These are phyloP conservation scores for Chaetomiaceae sp. DNA, from an alignment of 2,329 filamentous ascomycete species.

Conservation along the genomic window DNA sequence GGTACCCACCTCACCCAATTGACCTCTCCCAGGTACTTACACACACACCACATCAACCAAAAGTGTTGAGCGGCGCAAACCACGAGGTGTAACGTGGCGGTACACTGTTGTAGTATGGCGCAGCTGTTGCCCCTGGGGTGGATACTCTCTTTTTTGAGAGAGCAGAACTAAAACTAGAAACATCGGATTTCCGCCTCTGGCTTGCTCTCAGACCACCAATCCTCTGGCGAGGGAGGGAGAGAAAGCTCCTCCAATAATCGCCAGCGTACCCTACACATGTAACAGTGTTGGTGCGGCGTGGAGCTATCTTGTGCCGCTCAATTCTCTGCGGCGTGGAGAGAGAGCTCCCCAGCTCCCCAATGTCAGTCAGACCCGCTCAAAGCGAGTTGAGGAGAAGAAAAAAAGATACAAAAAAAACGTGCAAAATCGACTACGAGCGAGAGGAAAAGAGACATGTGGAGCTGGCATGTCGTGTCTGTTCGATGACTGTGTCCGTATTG, in stretches of 20 bases:
- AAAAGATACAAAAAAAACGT: no score
- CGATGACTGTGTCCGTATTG: not conserved
- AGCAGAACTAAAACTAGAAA: no score
- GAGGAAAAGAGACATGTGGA: slow-evolving; percentile 2
- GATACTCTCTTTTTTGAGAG: slow-evolving; percentile 7
- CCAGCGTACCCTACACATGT: not conserved
- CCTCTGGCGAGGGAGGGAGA: no score
- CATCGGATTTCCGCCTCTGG: no score
- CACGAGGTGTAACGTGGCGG: slow-evolving; percentile 8
- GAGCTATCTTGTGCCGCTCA: not conserved
- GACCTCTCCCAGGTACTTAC: no score
- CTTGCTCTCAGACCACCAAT: no score
- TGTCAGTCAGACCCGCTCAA: no score
- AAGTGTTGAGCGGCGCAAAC: not conserved
- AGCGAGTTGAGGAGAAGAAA: no score
- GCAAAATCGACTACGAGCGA: slow-evolving; percentile 11
- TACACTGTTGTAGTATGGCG: not conserved
- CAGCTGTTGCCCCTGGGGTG: slow-evolving; percentile 8
- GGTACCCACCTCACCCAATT: no score
- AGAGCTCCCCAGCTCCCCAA: no score
- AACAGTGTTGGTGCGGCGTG: not conserved
- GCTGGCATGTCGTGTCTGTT: not conserved
- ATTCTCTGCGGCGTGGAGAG: slow-evolving; percentile 6
- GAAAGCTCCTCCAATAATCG: not conserved
- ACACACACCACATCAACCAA: no score